Percentiles rank a stretch among this genome's conserved stretches.
phyloP scores from a whole-genome alignment of 352 stramenopile species.

The Globisporangium cederbergense region DNA sequence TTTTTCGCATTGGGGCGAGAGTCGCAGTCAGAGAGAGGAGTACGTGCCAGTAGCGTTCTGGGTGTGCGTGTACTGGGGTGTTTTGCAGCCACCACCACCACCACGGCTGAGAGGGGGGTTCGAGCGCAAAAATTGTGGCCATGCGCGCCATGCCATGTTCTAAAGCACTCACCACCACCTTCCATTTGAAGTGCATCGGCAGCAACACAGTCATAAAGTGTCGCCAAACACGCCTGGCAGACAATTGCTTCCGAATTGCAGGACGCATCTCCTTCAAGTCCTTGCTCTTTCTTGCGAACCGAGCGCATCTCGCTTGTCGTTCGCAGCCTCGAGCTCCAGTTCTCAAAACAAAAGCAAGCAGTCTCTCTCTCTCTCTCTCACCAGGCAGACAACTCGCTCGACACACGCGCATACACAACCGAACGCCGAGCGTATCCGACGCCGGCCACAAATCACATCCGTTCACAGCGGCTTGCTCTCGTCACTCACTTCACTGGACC shows the following conservation, averaged over 20 bases:
- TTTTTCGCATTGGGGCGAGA: no score
- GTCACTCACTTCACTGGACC: conserved; percentile 2
- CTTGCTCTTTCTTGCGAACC: not conserved
- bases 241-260: not conserved
- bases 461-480: not conserved
- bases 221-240: no score
- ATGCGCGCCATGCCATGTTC: not conserved
- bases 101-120: not conserved
- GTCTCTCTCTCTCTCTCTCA: no score
- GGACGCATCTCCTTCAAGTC: not conserved
- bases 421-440: not conserved
- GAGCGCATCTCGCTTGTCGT: conserved; percentile 2
- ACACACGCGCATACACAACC: not conserved
- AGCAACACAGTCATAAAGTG: no score
- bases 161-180: not conserved
- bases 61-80: not conserved
- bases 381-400: not conserved
- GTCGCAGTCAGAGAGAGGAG: no score
- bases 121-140: not conserved
- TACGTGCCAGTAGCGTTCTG: not conserved
- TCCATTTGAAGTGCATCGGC: no score
- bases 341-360: not conserved
- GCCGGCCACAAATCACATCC: conserved; percentile 8
- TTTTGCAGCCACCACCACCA: not conserved
- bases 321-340: not conserved